Evolutionary conservation across 139 green algal species (phyloP), one percentile per base, ranked within the genome.

Genomic region (Chlamydomonas schloesseri): DNA sequence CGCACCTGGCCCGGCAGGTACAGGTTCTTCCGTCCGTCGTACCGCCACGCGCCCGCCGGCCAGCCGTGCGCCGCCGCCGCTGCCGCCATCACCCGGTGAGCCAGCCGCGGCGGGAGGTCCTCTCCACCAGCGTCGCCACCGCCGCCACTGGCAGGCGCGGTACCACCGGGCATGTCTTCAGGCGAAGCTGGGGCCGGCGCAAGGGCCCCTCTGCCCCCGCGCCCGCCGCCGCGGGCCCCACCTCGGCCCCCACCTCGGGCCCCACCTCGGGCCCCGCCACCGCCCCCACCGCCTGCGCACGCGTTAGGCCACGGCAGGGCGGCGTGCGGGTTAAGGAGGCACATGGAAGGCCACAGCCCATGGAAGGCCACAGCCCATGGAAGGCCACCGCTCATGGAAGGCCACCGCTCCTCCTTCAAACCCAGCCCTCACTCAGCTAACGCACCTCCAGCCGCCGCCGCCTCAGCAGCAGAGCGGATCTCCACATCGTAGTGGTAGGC

Each of bases 1-100:
- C 60, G 3, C 37, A 87, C 81, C 81, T 80, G 47, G 14, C 34
- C n/a, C 1, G 83, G 79, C 20, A 84, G 53, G 73, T 84, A 92
- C 50, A 90, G 64, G 85, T 89, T 90, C 74, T 90, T 90, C 68
- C 81, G 81, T n/a, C 89, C 77, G 50, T 92, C 89, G 67, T 74
- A 92, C 0, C 70, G 83, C 75, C 75, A 90, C 0, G 81, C 53
- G 29, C 86, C 82, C 13, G 18, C 14, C 4, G 60, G 9, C 89
- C 89, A 92, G 42, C 73, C 80, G 74, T 92, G 31, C 50, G 71
- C 47, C 58, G 31, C 23, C 6, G 89, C 81, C 53, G 80, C 46
- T n/a, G 69, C 33, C 13, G 3, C 62, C 33, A 92, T 69, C 28
- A 91, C 71, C 20, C 50, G 74, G 31, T 85, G 64, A 31, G 79